phyloP scores from a whole-genome alignment of 257 asterid genomes.

The Solanum piurae region DNA sequence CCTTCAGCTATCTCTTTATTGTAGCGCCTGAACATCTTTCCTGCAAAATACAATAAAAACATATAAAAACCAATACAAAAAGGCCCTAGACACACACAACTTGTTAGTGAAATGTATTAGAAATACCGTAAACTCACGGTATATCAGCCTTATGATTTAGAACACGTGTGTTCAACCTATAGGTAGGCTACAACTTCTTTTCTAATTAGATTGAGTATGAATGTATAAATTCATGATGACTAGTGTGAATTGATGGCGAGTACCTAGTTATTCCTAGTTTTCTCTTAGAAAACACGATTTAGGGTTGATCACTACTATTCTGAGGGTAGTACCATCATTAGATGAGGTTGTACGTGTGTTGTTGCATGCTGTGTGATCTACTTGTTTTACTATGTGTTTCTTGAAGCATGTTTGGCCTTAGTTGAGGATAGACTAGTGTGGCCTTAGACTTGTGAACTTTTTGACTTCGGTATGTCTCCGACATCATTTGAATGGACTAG shows the following conservation, averaged over 20 bases:
- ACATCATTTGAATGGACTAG: neutral
- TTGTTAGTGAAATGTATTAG: no score
- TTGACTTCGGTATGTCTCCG: neutral
- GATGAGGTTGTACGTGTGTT: neutral
- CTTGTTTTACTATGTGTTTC: neutral
- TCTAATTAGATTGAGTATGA: neutral
- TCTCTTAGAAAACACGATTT: neutral
- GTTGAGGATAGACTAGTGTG: neutral
- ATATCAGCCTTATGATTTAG: no score
- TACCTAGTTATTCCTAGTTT: neutral
- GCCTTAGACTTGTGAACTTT: neutral
- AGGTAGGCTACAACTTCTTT: neutral
- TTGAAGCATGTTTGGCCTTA: neutral
- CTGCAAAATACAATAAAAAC: no score
- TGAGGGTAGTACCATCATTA: neutral
- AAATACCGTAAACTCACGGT: no score
- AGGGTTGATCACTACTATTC: neutral
- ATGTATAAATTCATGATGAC: neutral
- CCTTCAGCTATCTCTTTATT: no score
- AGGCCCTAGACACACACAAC: no score
- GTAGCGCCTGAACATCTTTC: no score
- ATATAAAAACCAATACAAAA: no score
- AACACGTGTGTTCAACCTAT: neutral
- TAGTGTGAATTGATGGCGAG: neutral
- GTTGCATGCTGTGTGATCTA: neutral